A percentile compares a stretch with the other conserved stretches of the same genome.
Conservation (phyloP, 257 asterid genomes). For the Gentiana dahurica region DNA sequence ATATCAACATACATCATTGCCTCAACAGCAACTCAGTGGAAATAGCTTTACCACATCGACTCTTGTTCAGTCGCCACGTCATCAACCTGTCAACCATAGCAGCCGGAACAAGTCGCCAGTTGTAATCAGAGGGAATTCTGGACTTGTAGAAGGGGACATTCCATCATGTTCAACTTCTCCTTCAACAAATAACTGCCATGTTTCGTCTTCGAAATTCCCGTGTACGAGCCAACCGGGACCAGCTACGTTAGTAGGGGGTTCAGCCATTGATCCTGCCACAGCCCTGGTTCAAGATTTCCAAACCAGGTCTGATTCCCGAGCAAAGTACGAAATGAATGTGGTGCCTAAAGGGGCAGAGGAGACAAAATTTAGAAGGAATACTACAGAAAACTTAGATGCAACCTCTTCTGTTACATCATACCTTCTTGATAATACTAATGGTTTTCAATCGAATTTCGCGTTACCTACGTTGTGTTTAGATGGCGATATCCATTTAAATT, state of each 20-base stretch:
- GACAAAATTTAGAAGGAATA: constrained; percentile 38
- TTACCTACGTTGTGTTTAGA: constrained; percentile 51
- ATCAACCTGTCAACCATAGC: constrained; percentile 31
- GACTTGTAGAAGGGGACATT: constrained; percentile 55
- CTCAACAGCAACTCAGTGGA: constrained; percentile 37
- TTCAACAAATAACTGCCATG: constrained; percentile 50
- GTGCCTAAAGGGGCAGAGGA: constrained; percentile 43
- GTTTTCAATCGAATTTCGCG: constrained; percentile 57
- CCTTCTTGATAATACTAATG: constrained; percentile 56
- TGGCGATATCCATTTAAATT: constrained; percentile 65
- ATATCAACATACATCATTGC: constrained; percentile 27
- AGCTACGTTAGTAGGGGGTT: constrained; percentile 30
- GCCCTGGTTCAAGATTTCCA: constrained; percentile 45
- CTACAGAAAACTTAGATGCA: constrained; percentile 62
- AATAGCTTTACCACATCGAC: constrained; percentile 43
- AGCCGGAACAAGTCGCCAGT: constrained; percentile 45
- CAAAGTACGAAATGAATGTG: constrained; percentile 41
- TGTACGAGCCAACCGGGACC: constrained; percentile 46
- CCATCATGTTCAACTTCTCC: constrained; percentile 74
- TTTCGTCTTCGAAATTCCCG: constrained; percentile 39
- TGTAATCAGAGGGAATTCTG: constrained; percentile 33
- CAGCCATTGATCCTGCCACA: constrained; percentile 39
- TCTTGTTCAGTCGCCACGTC: constrained; percentile 44
- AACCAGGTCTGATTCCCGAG: constrained; percentile 36
- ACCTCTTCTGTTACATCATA: constrained; percentile 80